Percentiles rank a stretch among this genome's conserved stretches.
Conservation (phyloP, 1,284 basidiomycete species). For the Clitocybe nebularis region DNA sequence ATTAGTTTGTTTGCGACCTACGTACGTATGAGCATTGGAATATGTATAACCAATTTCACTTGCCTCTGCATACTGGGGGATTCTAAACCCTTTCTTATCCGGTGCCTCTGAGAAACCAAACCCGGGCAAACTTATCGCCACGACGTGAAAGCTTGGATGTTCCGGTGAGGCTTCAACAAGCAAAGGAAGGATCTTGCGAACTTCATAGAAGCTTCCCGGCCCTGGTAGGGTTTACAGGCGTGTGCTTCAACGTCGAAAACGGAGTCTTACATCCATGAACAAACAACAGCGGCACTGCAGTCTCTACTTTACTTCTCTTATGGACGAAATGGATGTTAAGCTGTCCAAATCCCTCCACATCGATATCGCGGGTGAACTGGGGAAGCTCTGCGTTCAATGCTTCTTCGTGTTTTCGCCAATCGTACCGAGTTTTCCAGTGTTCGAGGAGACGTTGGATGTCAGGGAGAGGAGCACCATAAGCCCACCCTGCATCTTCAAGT, state of each 20-base stretch:
- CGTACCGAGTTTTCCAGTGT: constrained; percentile 43
- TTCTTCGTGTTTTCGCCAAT: constrained; percentile 45
- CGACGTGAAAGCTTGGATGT: constrained; percentile 56
- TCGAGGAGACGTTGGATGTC: constrained; percentile 41
- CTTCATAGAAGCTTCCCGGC: constrained; percentile 59
- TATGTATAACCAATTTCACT: constrained; percentile 1
- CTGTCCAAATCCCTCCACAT: constrained; percentile 38
- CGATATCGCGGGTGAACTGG: constrained; percentile 44
- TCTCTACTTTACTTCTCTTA: constrained; percentile 35
- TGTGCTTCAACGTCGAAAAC: not conserved
- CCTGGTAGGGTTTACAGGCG: constrained; percentile 25
- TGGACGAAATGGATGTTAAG: constrained; percentile 52
- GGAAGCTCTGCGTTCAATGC: constrained; percentile 43
- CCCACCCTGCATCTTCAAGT: constrained; percentile 39
- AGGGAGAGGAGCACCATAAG: constrained; percentile 44
- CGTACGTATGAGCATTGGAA: not conserved
- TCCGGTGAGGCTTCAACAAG: constrained; percentile 36
- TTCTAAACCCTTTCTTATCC: constrained; percentile 26
- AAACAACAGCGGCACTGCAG: constrained; percentile 49
- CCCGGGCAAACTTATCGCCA: constrained; percentile 45
- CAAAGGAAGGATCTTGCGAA: constrained; percentile 48
- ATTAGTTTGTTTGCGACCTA: constrained; percentile 43
- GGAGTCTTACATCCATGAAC: constrained; percentile 48
- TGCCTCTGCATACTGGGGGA: constrained; percentile 35
- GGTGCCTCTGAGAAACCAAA: constrained; percentile 48